phyloP scores from a whole-genome alignment of 2,329 filamentous ascomycete genomes.

The Macrophomina phaseolina region DNA sequence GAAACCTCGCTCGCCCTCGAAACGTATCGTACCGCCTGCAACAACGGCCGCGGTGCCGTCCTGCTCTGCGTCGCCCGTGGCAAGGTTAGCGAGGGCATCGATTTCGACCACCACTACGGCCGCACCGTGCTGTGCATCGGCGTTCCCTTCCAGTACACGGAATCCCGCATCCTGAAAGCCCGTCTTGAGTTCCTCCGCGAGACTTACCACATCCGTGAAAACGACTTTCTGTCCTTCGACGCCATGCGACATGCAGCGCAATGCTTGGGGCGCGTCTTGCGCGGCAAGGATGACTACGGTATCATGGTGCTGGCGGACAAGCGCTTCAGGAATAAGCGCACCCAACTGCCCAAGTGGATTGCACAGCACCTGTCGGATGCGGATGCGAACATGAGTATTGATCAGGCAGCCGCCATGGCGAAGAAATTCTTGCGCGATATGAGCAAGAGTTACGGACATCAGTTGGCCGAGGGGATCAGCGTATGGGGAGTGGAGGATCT shows the following conservation, averaged over 20 bases:
- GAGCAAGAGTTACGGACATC: conserved; percentile 84
- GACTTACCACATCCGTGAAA: conserved; percentile 94
- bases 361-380: conserved; percentile 83
- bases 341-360: conserved; percentile 96
- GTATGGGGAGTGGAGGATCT: conserved; percentile 87
- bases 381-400: conserved; percentile 89
- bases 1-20: conserved; percentile 95
- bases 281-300: conserved; percentile 99
- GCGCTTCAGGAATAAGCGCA: conserved; percentile 88
- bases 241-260: conserved; percentile 99
- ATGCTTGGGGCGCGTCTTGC: conserved; percentile 89
- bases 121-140: conserved; percentile 95
- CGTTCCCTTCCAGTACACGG: conserved; percentile 98
- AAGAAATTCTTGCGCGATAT: conserved; percentile 90
- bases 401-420: conserved; percentile 89
- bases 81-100: conserved; percentile 97
- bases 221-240: conserved; percentile 97
- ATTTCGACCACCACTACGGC: conserved; percentile 99
- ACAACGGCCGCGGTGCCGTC: conserved; percentile 92
- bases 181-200: conserved; percentile 95
- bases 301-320: conserved; percentile 98
- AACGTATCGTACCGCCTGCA: conserved; percentile 96
- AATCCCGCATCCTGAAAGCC: conserved; percentile 94
- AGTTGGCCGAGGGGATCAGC: conserved; percentile 88
- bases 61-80: conserved; percentile 94